phyloP scores from a whole-genome alignment of 768 basidiomycete genomes.

The Lactarius tabidus region DNA sequence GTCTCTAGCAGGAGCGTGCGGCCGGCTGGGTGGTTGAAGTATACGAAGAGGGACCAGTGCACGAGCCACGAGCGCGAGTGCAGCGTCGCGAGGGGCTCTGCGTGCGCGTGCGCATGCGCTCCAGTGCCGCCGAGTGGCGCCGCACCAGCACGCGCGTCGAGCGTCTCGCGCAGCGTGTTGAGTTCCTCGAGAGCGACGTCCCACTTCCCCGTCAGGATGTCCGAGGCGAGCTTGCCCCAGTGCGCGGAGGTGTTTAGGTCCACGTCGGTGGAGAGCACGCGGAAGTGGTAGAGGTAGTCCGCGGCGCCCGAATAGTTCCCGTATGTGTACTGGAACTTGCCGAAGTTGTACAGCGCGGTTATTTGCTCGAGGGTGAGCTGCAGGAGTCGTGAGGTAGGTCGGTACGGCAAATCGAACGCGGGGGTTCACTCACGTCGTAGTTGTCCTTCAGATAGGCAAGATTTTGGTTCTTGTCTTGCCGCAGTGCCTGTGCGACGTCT shows the following conservation, averaged over 20 bases:
- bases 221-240: constrained; percentile 98
- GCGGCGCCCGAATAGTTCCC: constrained; percentile 96
- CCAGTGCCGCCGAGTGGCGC: constrained; percentile 33
- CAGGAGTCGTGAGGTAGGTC: background rate
- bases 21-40: constrained; percentile 94
- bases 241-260: constrained; percentile 94
- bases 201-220: constrained; percentile 94
- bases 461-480: constrained; percentile 97
- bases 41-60: constrained; percentile 98
- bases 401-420: background rate
- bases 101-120: constrained; percentile 35
- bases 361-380: constrained; percentile 96
- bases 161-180: constrained; percentile 87
- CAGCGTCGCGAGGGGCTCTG: constrained; percentile 79
- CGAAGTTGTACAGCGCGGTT: constrained; percentile 93
- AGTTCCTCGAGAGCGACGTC: constrained; percentile 93
- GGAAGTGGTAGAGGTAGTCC: constrained; percentile 98
- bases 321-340: constrained; percentile 98
- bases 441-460: constrained; percentile 90
- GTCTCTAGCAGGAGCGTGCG: constrained; percentile 91
- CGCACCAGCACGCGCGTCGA: constrained; percentile 71
- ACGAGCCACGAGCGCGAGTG: constrained; percentile 95
- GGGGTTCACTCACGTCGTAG: constrained; percentile 59
- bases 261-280: constrained; percentile 89
- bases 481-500: constrained; percentile 88